phyloP scores from a whole-genome alignment of 495 filamentous ascomycete species.

The Parmelia sp. region DNA sequence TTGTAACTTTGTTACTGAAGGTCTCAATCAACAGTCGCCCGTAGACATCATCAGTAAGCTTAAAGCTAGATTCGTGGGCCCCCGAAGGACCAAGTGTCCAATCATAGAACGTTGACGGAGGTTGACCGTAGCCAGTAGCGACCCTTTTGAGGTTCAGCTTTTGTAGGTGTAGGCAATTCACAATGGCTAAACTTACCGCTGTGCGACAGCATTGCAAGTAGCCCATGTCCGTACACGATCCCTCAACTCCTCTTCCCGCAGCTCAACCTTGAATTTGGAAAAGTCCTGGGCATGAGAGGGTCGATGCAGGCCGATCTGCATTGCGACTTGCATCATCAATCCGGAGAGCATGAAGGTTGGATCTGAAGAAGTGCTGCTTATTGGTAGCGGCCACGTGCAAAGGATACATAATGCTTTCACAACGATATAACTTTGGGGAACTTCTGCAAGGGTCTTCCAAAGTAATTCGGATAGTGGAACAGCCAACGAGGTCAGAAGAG shows the following conservation, averaged over 20 bases:
- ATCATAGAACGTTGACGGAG: slow-evolving; percentile 81
- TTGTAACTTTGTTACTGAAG: slow-evolving; percentile 81
- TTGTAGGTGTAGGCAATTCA: not conserved
- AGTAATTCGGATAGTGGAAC: slow-evolving; percentile 67
- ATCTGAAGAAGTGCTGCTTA: slow-evolving; percentile 77
- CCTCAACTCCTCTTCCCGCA: slow-evolving; percentile 76
- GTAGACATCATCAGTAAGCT: slow-evolving; percentile 59
- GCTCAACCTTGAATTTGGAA: slow-evolving; percentile 70
- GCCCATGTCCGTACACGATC: slow-evolving; percentile 89
- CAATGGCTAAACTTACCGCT: slow-evolving; percentile 45
- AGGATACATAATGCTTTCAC: slow-evolving; percentile 85
- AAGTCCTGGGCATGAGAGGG: slow-evolving; percentile 90
- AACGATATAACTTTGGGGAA: slow-evolving; percentile 81
- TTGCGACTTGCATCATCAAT: slow-evolving; percentile 88
- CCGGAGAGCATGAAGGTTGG: slow-evolving; percentile 87
- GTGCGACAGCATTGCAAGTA: slow-evolving; percentile 86
- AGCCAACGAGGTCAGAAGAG: slow-evolving; percentile 61
- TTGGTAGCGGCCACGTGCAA: slow-evolving; percentile 87
- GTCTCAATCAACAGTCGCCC: slow-evolving; percentile 70
- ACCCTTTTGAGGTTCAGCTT: slow-evolving; percentile 47
- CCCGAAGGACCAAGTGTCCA: slow-evolving; percentile 67
- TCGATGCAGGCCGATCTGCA: slow-evolving; percentile 83
- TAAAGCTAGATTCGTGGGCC: slow-evolving; percentile 57
- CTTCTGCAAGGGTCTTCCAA: slow-evolving; percentile 75
- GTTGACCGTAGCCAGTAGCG: slow-evolving; percentile 85